Evolutionary conservation across 805 yeast genomes (phyloP), one percentile per base, ranked within the genome.

Genomic region (Kuraishia cidri): DNA sequence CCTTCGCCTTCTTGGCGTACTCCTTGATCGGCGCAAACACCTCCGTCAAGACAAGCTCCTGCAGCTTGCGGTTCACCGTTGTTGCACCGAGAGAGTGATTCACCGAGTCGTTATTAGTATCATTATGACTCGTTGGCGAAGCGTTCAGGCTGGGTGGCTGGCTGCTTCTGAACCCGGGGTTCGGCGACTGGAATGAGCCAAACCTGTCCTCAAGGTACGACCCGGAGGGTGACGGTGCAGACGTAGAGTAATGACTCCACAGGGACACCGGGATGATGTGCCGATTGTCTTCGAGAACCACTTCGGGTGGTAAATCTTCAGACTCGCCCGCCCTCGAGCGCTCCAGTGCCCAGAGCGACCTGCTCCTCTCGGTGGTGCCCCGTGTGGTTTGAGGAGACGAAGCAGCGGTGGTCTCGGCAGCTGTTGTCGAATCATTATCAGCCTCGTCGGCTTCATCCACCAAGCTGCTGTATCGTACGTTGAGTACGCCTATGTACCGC

Each of bases 181-280:
- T 9, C 6, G 22, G 29, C 12, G 22, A 33, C 11, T 15, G 1
- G 3, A 5, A 8, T 4, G 35, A 25, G 11, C 30, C 21, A 24
- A 21, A 21, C 25, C 21, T 27, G 15, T 27, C 26, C n/a, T 12
- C 31, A 9, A 31, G n/a, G 22, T 21, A 50, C 24, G 60, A 42
- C 32, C 53, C 48, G 22, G 62, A 52, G 7, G 60, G 50, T 16
- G 62, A 52, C 4, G 69, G 66, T 6, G 64, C 60, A 5, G 67
- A 57, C 4, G 60, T 47, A 4, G 83, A 69, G 46, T 74, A 79
- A 35, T 71, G 75, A 38, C 67, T 67, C 75, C 86, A 72, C 39
- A 85, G 54, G 3, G 87, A 77, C 35, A 79, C 80, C 0, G 97
- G 96, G 21, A 90, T 79, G 35, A 90, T 88, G 54, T 90, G 98